A percentile compares a stretch with the other conserved stretches of the same genome.
These are phyloP conservation scores for Amaranthus cruentus DNA, from an alignment of 148 eudicot species.

Conservation along the genomic window DNA sequence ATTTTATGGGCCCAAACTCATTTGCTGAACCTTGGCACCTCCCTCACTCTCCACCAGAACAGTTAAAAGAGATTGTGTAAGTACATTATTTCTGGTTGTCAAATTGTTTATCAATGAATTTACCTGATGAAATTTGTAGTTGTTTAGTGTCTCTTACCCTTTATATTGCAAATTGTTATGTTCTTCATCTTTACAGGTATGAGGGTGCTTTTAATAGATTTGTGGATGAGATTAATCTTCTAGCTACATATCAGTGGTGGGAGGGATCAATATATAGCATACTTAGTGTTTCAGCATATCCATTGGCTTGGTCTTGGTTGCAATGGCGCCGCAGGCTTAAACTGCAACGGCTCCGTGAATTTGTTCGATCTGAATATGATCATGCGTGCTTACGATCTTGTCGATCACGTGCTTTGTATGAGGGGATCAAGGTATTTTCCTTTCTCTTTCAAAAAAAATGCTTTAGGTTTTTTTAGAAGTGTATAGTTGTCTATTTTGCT, in stretches of 20 bases:
- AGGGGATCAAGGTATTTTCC: conserved; percentile 75
- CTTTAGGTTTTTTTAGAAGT: too few relatives aligned
- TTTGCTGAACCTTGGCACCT: conserved; percentile 97
- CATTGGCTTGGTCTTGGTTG: conserved; percentile 97
- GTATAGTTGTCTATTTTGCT: too few relatives aligned
- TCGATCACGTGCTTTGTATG: conserved; percentile 97
- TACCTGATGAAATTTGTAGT: background rate
- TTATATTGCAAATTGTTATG: background rate
- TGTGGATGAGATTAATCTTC: conserved; percentile 84
- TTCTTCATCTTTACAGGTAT: conserved; percentile 36
- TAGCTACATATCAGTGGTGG: conserved; percentile 96
- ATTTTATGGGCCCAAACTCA: conserved; percentile 90
- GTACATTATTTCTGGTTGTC: conserved; percentile 18
- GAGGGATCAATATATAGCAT: conserved; percentile 82
- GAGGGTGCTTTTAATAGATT: conserved; percentile 90
- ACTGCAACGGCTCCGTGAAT: conserved; percentile 86
- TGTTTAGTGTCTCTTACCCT: background rate
- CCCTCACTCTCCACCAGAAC: conserved; percentile 93
- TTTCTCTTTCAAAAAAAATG: too few relatives aligned
- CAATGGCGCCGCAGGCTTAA: conserved; percentile 89
- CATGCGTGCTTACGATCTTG: conserved; percentile 98
- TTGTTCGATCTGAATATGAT: conserved; percentile 96
- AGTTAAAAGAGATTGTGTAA: conserved; percentile 83
- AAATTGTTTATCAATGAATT: background rate
- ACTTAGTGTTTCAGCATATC: conserved; percentile 72